Evolutionary conservation across 768 basidiomycete species (phyloP).

Genomic region (Rhizopogon rudus): DNA sequence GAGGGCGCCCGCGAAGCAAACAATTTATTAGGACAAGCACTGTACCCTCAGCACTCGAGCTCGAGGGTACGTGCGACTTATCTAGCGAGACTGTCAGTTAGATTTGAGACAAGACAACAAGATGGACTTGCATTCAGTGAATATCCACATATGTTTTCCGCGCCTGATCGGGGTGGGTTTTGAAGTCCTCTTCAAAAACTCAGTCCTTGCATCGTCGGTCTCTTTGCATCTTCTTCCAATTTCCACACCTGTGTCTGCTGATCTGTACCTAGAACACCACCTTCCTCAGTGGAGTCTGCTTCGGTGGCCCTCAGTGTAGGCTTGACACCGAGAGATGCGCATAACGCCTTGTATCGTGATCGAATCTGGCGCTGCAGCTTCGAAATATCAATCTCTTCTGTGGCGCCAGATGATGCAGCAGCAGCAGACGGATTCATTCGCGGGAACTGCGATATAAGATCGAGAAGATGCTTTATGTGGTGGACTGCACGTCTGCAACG

Average conservation of each 20-base stretch:
- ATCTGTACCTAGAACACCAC: conserved; percentile 1
- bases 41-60: too few relatives aligned
- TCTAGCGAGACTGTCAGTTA: neutral
- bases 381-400: conserved; percentile 59
- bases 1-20: too few relatives aligned
- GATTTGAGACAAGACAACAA: neutral
- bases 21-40: too few relatives aligned
- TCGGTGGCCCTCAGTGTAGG: conserved; percentile 34
- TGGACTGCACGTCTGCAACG: conserved; percentile 48
- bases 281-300: neutral
- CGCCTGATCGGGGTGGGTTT: neutral
- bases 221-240: conserved; percentile 1
- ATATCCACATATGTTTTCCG: neutral
- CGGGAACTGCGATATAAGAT: conserved; percentile 73
- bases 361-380: conserved; percentile 80
- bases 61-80: neutral
- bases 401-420: conserved; percentile 28
- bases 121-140: neutral
- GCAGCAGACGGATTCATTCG: conserved; percentile 57
- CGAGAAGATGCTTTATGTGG: conserved; percentile 67
- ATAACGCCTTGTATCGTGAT: conserved; percentile 83
- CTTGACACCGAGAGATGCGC: conserved; percentile 71
- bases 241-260: neutral
- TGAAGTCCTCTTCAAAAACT: conserved; percentile 8
- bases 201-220: conserved; percentile 5